Conservation (phyloP, 805 yeast species). For the Yarrowia bubula region DNA sequence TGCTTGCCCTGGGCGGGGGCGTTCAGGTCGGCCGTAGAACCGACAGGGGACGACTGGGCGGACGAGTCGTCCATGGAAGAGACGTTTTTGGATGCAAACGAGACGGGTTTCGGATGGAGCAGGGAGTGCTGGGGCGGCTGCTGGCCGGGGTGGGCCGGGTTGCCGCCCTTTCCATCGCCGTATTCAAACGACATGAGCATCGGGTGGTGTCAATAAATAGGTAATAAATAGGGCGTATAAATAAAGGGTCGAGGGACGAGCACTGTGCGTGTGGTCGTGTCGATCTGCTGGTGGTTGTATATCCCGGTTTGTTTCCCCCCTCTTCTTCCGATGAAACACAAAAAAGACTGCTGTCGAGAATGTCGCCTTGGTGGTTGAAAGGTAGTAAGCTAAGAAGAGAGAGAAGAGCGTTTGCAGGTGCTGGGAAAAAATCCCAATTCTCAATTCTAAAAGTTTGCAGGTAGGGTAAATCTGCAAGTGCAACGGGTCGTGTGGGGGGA, state of each 20-base stretch:
- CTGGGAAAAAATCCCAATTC: conserved; percentile 2
- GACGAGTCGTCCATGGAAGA: not conserved
- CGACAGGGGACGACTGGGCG: conserved; percentile 3
- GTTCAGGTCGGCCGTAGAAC: conserved; percentile 3
- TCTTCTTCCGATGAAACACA: conserved; percentile 27
- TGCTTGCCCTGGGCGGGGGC: not conserved
- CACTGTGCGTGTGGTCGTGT: not conserved
- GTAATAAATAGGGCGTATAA: conserved; percentile 22
- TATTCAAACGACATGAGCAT: conserved; percentile 28
- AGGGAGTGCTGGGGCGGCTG: conserved; percentile 9
- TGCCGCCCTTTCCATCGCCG: conserved; percentile 19
- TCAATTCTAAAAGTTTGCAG: conserved; percentile 11
- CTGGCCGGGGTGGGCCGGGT: not conserved
- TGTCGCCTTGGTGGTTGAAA: conserved; percentile 6
- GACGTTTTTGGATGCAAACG: conserved; percentile 9
- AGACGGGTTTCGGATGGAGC: conserved; percentile 26
- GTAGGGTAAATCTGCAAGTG: conserved; percentile 26
- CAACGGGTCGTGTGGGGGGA: not conserved
- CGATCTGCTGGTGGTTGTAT: not conserved
- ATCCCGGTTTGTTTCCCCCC: conserved; percentile 27
- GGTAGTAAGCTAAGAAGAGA: conserved; percentile 15
- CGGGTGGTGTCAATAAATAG: conserved; percentile 19
- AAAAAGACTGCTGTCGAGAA: conserved; percentile 10
- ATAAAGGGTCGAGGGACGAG: not conserved
- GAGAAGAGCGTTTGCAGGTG: conserved; percentile 1